Evolutionary conservation across 495 filamentous ascomycete genomes (phyloP), one percentile per base, ranked within the genome.

Genomic region (Penicillium arizonense): DNA sequence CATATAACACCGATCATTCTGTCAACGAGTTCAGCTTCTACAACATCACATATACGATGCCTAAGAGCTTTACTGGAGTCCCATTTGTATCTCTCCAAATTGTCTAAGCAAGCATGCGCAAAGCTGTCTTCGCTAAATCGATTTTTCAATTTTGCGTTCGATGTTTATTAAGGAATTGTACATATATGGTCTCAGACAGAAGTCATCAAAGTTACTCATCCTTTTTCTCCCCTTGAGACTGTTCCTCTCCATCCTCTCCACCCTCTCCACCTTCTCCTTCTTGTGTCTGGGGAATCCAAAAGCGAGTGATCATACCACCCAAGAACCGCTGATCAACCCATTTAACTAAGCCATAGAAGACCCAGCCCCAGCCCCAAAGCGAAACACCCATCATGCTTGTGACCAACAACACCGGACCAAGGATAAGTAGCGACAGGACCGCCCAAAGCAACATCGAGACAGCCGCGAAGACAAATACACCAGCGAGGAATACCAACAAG

Each of bases 281-380:
- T 45, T 50, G 43, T 3, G 46, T 20, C 39, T 48, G 46, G 3
- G 58, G 47, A 28, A 72, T 34, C 65, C 68, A 74, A 47, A 67
- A 71, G 1, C 67, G 45, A 13, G 57, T 52, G 32, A 74, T 53
- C 26, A 71, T 36, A 4, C 71, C 71, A 11, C 69, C 71, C 38
- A 74, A 52, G 37, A 67, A 72, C 32, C 14, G 28, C 53, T 63
- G 63, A 52, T 74, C 71, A 39, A 71, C 46, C 65, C 67, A 74
- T 28, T 61, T 63, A 13, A 74, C 34, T 44, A 74, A 54, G 4
- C 67, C 68, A 55, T 72, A 74, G n/a, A 71, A 52, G 3, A 72
- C 39, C 71, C 71, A 74, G 2, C 69, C 69, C 71, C 71, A 74
- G 5, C 71, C 71, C 71, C 71, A 74, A 20, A 74, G 33, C 14